Evolutionary conservation across 192 early-diverging fungal genomes (phyloP).

Genomic region (Podila clonocystis): DNA sequence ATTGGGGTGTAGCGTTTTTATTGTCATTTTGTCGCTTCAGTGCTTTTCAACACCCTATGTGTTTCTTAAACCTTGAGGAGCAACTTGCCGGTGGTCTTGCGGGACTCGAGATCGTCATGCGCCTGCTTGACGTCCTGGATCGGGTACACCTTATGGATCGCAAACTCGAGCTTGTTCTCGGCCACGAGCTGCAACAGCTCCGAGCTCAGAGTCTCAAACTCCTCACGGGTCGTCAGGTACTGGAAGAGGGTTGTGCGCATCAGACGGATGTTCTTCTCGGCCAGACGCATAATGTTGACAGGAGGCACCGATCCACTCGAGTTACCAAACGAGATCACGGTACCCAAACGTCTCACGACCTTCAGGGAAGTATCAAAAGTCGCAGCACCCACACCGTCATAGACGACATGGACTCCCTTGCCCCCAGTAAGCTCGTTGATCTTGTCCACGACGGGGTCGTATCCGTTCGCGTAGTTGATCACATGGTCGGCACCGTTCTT

Average conservation of each 20-base stretch:
- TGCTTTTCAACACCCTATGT: neutral
- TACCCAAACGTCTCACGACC: constrained; percentile 71
- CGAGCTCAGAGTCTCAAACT: constrained; percentile 67
- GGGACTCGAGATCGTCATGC: constrained; percentile 79
- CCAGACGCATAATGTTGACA: constrained; percentile 64
- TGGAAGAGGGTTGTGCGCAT: constrained; percentile 79
- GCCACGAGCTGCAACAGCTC: constrained; percentile 71
- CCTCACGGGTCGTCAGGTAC: constrained; percentile 74
- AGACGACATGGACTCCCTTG: constrained; percentile 82
- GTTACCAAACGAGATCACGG: constrained; percentile 89
- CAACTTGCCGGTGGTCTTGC: constrained; percentile 80
- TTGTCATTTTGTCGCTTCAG: neutral
- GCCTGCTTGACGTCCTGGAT: constrained; percentile 80
- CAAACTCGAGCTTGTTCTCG: constrained; percentile 68
- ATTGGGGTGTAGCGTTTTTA: neutral
- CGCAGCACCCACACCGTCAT: constrained; percentile 91
- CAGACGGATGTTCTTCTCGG: constrained; percentile 77
- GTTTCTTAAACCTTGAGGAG: constrained; percentile 60
- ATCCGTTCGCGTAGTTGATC: constrained; percentile 69
- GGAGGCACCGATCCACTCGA: constrained; percentile 82
- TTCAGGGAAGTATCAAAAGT: constrained; percentile 82
- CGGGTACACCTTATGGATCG: constrained; percentile 79
- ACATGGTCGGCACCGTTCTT: constrained; percentile 76
- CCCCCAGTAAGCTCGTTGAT: constrained; percentile 80
- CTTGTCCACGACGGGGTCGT: constrained; percentile 70